Evolutionary conservation across 176 grass and related monocot species (phyloP).

Genomic region (Lolium rigidum): DNA sequence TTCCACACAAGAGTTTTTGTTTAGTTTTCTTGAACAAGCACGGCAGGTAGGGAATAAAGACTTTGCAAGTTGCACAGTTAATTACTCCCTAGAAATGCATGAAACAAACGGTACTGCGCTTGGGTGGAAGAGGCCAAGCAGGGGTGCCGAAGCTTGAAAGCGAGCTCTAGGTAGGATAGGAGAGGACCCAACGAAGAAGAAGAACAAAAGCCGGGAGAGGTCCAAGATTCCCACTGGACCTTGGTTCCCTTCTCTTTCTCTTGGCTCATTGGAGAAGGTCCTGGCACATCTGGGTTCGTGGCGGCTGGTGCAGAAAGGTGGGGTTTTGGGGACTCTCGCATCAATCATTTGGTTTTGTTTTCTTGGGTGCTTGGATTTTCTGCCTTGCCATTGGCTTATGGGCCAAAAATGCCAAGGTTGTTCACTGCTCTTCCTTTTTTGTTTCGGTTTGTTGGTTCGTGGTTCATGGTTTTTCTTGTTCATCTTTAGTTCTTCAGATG

Average conservation of each 20-base stretch:
- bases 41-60: neutral
- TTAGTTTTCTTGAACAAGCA: too few species aligned
- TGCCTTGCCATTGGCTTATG: neutral
- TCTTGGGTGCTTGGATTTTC: slow-evolving; percentile 22
- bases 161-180: slow-evolving; percentile 34
- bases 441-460: neutral
- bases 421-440: neutral
- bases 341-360: slow-evolving; percentile 28
- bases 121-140: slow-evolving; percentile 35
- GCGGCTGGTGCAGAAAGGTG: slow-evolving; percentile 34
- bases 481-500: slow-evolving; percentile 23
- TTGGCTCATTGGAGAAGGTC: slow-evolving; percentile 24
- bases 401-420: too few species aligned
- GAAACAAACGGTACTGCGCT: slow-evolving; percentile 27
- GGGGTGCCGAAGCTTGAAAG: slow-evolving; percentile 42
- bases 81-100: slow-evolving; percentile 1
- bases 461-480: neutral
- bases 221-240: slow-evolving; percentile 35
- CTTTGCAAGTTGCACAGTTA: slow-evolving; percentile 23
- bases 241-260: neutral
- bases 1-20: too few species aligned
- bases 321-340: slow-evolving; percentile 12
- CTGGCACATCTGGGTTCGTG: neutral
- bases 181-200: slow-evolving; percentile 21
- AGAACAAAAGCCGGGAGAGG: slow-evolving; percentile 22